Base-by-base conservation (phyloP, 495 filamentous ascomycete genomes). In the Lepidopterella palustris region DNA sequence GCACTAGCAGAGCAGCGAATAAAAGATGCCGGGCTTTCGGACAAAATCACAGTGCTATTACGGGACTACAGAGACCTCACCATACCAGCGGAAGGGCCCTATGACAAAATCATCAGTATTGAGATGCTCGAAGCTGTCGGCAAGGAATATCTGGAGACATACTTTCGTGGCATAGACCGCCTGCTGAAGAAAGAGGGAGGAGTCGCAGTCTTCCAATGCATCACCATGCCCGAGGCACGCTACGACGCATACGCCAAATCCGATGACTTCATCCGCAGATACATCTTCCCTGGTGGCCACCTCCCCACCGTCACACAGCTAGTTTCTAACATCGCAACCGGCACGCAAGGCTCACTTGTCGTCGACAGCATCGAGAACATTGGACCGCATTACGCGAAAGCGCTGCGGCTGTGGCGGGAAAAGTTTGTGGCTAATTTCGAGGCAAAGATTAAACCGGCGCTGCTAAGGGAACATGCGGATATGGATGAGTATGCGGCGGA, bases 91-190 rank as follows among this genome's bases (percentile, higher is more conserved):
- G 72, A 73, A 51, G 71, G 68, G n/a, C 69, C 69, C 25, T 90
- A 82, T 58, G 86, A 89, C 66, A 87, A 87, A 65, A 72, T 89
- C 13, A 76, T 88, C 13, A 85, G 81, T 6, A 85, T 88, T 59
- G 87, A 89, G 69, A 90, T 89, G 87, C 70, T 89, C 27, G 86
- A 89, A 70, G 86, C 85, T 5, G 87, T 89, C 5, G 86, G 87
- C 8, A 67, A 73, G 45, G 80, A 86, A 63, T 88, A 79, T 60
- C 64, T 89, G 24, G 74, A 79, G 15, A 82, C 73, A 3, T 89
- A 74, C 61, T 74, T 74, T 55, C 49, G 51, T 23, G 64, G 77
- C 60, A 73, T 89, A 9, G 73, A 86, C 60, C 68, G 69, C 53
- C 63, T 88, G 49, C 65, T 89, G 45, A 87, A 89, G 70, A 71